Evolutionary conservation across 495 filamentous ascomycete genomes (phyloP), one percentile per base, ranked within the genome.

Genomic region (Amniculicola lignicola): DNA sequence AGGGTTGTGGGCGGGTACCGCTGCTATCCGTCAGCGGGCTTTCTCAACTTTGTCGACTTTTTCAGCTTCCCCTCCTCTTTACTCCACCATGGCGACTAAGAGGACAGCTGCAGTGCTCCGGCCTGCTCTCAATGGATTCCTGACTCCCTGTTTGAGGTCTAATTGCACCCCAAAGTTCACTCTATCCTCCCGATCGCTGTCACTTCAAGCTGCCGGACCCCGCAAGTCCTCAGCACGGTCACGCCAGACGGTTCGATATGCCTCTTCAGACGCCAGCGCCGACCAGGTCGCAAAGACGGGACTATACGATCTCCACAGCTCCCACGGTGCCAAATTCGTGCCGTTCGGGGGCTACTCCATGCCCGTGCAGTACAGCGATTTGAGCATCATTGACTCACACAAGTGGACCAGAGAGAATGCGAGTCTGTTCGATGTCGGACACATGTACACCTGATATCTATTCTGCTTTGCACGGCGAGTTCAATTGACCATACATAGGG

Each of bases 301-400:
- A 24, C 80, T 98, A 35, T 85, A 94, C 74, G 83, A 91, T 63
- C 74, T 97, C 21, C 92, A 98, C 69, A 59, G 89, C 46, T 71
- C 74, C 27, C 72, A 88, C 67, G 89, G 89, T 60, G 93, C 79
- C 36, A 96, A 94, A 72, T 95, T 98, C 84, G 91, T 97, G 49
- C 88, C 88, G n/a, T 98, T 96, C 67, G 92, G 86, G 50, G 91
- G 90, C 57, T 97, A 83, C 74, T 76, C 78, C 47, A 97, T 98
- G 93, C 94, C 93, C 15, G 81, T 98, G 22, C 85, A 90, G 61
- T 98, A 97, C 72, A 66, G 75, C 21, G 83, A 84, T 57, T 76
- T 88, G 54, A 80, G 81, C 65, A 81, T 95, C 59, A 77, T 77
- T 44, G 83, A 87, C 42, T 92, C 87, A 58, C 93, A 98, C 73